Conservation (phyloP, 345 rosid genomes). For the Ceriops decandra region DNA sequence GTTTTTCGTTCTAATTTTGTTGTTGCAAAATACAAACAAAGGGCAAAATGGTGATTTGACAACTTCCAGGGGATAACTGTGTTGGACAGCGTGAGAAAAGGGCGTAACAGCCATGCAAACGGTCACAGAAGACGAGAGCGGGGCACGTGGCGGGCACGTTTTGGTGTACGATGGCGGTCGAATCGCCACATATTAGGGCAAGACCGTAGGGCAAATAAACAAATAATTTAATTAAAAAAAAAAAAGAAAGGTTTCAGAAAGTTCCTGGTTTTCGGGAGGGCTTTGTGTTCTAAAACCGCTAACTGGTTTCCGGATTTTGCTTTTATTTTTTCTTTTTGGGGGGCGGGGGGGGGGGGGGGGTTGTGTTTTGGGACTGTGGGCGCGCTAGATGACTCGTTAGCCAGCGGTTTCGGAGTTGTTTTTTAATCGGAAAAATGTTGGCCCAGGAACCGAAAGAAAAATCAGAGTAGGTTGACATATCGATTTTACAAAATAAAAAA, state of each 20-base stretch:
- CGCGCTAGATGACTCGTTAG: conserved; percentile 27
- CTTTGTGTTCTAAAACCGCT: conserved; percentile 24
- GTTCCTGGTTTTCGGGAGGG: conserved; percentile 75
- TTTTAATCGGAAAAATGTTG: neutral
- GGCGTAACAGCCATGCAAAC: conserved; percentile 43
- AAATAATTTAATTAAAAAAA: neutral
- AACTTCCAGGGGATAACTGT: neutral
- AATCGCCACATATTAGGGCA: conserved; percentile 64
- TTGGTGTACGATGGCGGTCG: conserved; percentile 70
- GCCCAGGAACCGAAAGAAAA: no score
- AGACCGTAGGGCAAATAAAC: conserved; percentile 16
- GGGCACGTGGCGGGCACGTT: conserved; percentile 61
- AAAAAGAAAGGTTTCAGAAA: neutral
- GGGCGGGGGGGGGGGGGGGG: no score
- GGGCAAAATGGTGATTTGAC: conserved; percentile 17
- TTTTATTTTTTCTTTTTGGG: conserved; percentile 3
- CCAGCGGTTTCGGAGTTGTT: conserved; percentile 39
- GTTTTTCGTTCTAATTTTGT: neutral
- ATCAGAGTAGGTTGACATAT: no score
- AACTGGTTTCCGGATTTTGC: conserved; percentile 40
- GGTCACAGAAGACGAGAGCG: conserved; percentile 22
- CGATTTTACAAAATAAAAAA: no score
- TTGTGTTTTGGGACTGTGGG: conserved; percentile 36
- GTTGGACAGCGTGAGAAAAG: conserved; percentile 17
- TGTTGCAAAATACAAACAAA: neutral